Percentiles rank a stretch among this genome's conserved stretches.
Conservation (phyloP, 352 stramenopile genomes). For the Aphanomyces astaci region DNA sequence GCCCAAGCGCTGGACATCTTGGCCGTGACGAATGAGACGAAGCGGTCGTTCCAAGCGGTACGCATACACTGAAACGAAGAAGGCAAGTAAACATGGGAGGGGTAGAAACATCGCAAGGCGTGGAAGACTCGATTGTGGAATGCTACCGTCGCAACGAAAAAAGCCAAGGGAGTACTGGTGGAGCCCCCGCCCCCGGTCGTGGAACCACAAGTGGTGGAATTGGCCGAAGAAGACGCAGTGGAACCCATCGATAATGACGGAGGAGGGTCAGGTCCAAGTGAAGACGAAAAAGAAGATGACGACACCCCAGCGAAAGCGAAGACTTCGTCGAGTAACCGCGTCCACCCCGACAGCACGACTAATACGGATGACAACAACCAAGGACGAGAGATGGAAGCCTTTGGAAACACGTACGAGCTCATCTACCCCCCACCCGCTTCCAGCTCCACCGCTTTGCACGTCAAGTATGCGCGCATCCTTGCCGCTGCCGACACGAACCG, state of each 20-base stretch:
- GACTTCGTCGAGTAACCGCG: background rate
- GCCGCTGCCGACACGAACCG: constrained; percentile 34
- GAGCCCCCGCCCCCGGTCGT: background rate
- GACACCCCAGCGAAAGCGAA: background rate
- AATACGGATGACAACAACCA: constrained; percentile 3
- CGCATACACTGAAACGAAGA: too few species aligned
- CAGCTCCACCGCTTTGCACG: background rate
- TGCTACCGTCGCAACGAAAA: constrained; percentile 5
- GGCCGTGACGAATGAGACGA: constrained; percentile 36
- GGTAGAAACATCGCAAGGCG: constrained; percentile 24
- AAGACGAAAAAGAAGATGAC: background rate
- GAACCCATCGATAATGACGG: constrained; percentile 11
- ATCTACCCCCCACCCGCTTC: constrained; percentile 6
- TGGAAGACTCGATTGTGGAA: constrained; percentile 36
- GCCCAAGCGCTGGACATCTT: constrained; percentile 31
- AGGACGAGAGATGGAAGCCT: background rate
- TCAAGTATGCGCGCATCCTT: constrained; percentile 25
- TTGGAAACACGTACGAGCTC: constrained; percentile 10
- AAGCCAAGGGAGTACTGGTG: background rate
- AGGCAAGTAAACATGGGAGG: too few species aligned
- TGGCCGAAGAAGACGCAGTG: background rate
- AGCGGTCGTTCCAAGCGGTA: constrained; percentile 28
- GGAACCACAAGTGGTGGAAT: background rate
- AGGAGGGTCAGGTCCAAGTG: background rate
- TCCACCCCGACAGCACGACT: background rate